phyloP scores from a whole-genome alignment of 495 filamentous ascomycete species.

The Durotheca rogersii region DNA sequence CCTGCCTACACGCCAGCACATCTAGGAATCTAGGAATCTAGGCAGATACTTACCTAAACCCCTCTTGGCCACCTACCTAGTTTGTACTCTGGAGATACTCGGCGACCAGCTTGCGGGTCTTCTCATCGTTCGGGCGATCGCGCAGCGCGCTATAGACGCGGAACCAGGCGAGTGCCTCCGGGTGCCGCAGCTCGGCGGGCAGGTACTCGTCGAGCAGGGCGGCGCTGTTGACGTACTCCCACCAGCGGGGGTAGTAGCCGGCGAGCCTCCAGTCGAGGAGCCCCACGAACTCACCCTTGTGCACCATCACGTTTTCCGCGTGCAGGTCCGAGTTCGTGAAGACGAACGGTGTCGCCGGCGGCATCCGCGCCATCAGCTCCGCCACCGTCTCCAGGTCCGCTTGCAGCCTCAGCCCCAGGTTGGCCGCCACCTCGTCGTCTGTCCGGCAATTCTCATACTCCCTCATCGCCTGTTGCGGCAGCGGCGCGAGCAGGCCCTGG shows the following conservation, averaged over 20 bases:
- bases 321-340: slow-evolving; percentile 13
- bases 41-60: no score
- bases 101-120: background rate
- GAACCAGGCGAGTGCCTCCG: slow-evolving; percentile 11
- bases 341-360: slow-evolving; percentile 6
- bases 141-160: slow-evolving; percentile 10
- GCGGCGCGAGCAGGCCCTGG: slow-evolving; percentile 3
- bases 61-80: background rate
- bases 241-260: slow-evolving; percentile 17
- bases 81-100: background rate
- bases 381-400: background rate
- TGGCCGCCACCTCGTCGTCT: background rate
- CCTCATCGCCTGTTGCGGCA: background rate
- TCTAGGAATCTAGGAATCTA: no score
- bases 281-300: slow-evolving; percentile 11
- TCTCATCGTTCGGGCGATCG: background rate
- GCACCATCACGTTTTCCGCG: slow-evolving; percentile 11
- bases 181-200: background rate
- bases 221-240: slow-evolving; percentile 18
- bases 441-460: background rate
- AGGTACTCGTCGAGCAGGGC: slow-evolving; percentile 2
- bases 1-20: no score
- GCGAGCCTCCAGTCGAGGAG: slow-evolving; percentile 10
- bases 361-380: slow-evolving; percentile 14
- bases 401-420: background rate